A percentile compares a stretch with the other conserved stretches of the same genome.
Evolutionary conservation across 164 flowering plant species (phyloP).

Genomic region (Macadamia tetraphylla): DNA sequence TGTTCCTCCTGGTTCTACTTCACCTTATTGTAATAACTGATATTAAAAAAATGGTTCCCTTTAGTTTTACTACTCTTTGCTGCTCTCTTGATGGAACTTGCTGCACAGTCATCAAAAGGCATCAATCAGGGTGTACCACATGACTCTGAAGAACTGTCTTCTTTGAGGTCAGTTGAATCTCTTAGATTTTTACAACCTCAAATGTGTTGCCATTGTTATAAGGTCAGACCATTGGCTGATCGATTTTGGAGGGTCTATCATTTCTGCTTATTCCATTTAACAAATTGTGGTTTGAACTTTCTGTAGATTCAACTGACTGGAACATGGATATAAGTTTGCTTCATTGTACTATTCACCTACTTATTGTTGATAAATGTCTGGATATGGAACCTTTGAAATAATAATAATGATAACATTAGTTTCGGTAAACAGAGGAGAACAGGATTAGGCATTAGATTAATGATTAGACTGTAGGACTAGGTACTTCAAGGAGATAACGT

Average conservation of each 20-base stretch:
- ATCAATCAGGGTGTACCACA: conserved; percentile 44
- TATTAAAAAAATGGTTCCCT: neutral
- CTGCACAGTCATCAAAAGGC: conserved; percentile 84
- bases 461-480: too few relatives aligned
- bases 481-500: too few relatives aligned
- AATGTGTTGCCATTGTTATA: neutral
- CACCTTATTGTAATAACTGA: neutral
- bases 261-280: neutral
- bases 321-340: neutral
- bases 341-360: too few relatives aligned
- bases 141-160: conserved; percentile 50
- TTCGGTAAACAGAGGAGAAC: too few relatives aligned
- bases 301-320: neutral
- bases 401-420: too few relatives aligned
- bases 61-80: conserved; percentile 80
- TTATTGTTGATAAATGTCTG: too few relatives aligned
- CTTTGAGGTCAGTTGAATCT: conserved; percentile 44
- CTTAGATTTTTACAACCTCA: neutral
- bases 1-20: neutral
- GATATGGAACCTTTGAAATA: neutral
- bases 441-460: too few relatives aligned
- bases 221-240: neutral
- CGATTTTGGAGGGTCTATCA: neutral
- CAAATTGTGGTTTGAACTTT: neutral
- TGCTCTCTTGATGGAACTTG: conserved; percentile 88